Evolutionary conservation across 2,329 filamentous ascomycete species (phyloP).

Genomic region (Botryosphaeria agaves): DNA sequence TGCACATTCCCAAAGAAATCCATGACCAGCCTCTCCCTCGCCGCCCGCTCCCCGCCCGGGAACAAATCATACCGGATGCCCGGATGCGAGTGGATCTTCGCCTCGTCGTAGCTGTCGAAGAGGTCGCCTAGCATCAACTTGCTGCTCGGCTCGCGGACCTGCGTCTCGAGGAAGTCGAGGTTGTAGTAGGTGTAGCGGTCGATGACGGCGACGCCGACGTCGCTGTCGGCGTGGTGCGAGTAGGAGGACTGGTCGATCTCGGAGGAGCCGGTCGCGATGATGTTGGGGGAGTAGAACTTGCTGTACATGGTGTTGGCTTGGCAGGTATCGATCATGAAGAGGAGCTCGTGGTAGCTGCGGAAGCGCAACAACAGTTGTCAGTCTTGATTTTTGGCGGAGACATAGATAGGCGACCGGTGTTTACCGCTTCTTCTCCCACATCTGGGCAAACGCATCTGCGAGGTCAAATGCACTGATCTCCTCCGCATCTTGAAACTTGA

Average conservation of each 20-base stretch:
- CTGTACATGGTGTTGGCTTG: conserved; percentile 99
- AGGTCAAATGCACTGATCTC: conserved; percentile 94
- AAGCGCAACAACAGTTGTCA: neutral
- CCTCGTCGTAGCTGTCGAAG: conserved; percentile 89
- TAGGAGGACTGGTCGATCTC: conserved; percentile 94
- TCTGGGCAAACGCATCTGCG: conserved; percentile 94
- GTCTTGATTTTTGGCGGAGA: neutral
- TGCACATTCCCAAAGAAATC: conserved; percentile 99
- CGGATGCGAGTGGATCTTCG: conserved; percentile 85
- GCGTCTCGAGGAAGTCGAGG: conserved; percentile 83
- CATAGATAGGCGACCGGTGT: conserved; percentile 2
- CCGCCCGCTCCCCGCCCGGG: conserved; percentile 59
- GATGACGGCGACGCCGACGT: conserved; percentile 94
- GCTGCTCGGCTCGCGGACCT: conserved; percentile 69
- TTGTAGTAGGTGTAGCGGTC: conserved; percentile 99
- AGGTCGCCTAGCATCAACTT: conserved; percentile 85
- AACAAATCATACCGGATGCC: conserved; percentile 95
- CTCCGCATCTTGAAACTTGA: conserved; percentile 97
- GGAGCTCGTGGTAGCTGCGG: conserved; percentile 73
- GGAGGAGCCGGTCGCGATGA: conserved; percentile 92
- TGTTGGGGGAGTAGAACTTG: conserved; percentile 95
- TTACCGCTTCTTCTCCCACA: conserved; percentile 99
- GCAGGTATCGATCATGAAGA: conserved; percentile 99
- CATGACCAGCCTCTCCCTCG: conserved; percentile 66
- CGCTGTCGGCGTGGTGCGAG: conserved; percentile 93